A percentile compares a stretch with the other conserved stretches of the same genome.
phyloP scores from a whole-genome alignment of 1,139 yeast genomes.

The Pichia sp. region DNA sequence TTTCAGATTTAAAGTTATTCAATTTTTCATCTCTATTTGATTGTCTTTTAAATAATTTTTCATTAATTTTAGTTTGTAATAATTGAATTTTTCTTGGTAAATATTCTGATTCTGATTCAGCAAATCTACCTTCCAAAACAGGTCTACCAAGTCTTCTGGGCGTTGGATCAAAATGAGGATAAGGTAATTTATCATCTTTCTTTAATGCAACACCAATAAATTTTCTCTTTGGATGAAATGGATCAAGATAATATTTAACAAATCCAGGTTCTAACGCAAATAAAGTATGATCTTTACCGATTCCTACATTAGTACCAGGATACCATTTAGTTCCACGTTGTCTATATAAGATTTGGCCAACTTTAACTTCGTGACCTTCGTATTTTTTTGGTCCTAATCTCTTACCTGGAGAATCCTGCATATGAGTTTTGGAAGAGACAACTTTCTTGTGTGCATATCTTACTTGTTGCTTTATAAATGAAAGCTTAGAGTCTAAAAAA shows the following conservation, averaged over 20 bases:
- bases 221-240: slow-evolving; percentile 93
- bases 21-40: slow-evolving; percentile 32
- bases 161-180: slow-evolving; percentile 85
- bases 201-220: slow-evolving; percentile 82
- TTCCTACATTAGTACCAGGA: slow-evolving; percentile 89
- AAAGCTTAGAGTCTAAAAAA: not conserved
- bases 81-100: slow-evolving; percentile 60
- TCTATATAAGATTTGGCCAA: slow-evolving; percentile 89
- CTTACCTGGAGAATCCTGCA: slow-evolving; percentile 94
- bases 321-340: slow-evolving; percentile 96
- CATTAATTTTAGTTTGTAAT: slow-evolving; percentile 45
- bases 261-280: slow-evolving; percentile 90
- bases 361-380: slow-evolving; percentile 62
- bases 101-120: slow-evolving; percentile 49
- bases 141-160: slow-evolving; percentile 77
- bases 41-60: slow-evolving; percentile 35
- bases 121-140: slow-evolving; percentile 42
- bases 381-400: slow-evolving; percentile 85
- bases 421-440: slow-evolving; percentile 88
- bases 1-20: slow-evolving; percentile 24
- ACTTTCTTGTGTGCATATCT: slow-evolving; percentile 94
- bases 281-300: slow-evolving; percentile 92
- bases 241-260: slow-evolving; percentile 86
- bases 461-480: slow-evolving; percentile 31
- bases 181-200: slow-evolving; percentile 62